These are phyloP conservation scores for Debaryomycetaceae sp. DNA, from an alignment of 1,139 yeast species.

Conservation along the genomic window DNA sequence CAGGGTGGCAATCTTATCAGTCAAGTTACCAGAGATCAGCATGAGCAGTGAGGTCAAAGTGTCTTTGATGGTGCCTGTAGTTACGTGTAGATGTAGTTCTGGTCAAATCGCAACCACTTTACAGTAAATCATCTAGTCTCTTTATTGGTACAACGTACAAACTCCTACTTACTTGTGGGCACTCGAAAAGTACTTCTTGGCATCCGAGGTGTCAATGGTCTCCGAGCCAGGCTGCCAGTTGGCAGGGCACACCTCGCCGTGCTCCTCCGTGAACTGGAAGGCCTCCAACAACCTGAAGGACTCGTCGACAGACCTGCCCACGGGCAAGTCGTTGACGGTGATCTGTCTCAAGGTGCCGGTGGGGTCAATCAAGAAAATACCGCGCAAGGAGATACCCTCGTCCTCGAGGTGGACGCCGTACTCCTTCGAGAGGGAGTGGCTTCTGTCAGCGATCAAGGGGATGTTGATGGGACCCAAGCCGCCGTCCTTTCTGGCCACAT, in stretches of 20 bases:
- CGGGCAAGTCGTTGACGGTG: conserved; percentile 97
- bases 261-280: conserved; percentile 96
- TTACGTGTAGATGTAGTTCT: no score
- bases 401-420: conserved; percentile 96
- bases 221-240: conserved; percentile 98
- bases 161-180: conserved; percentile 31
- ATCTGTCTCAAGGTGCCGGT: conserved; percentile 88
- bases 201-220: conserved; percentile 76
- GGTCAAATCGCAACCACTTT: no score
- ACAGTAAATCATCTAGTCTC: no score
- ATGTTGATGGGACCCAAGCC: conserved; percentile 93
- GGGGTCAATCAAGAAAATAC: conserved; percentile 95
- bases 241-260: conserved; percentile 99
- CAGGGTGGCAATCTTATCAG: no score
- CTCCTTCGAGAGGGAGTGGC: conserved; percentile 88
- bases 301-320: conserved; percentile 97
- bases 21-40: no score
- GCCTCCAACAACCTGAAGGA: conserved; percentile 95
- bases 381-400: conserved; percentile 94
- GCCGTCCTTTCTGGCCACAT: conserved; percentile 93
- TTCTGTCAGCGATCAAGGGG: conserved; percentile 93
- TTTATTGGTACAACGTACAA: no score
- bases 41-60: no score
- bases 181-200: conserved; percentile 72
- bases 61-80: no score